Percentiles rank a stretch among this genome's conserved stretches.
Evolutionary conservation across 192 early-diverging fungal genomes (phyloP).

Genomic region (Mycoemilia scoparia): DNA sequence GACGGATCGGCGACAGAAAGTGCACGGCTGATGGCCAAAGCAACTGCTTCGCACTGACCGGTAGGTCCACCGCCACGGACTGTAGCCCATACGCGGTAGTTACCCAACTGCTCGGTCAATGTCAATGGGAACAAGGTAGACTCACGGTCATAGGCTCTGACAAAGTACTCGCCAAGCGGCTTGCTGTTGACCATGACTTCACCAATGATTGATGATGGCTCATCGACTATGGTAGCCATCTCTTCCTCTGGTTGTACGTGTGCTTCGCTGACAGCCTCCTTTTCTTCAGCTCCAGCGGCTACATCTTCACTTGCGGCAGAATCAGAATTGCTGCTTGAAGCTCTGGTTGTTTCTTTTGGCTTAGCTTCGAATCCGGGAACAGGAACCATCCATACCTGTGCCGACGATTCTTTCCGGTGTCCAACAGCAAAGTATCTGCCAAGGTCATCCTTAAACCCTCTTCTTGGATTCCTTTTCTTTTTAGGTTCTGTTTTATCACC

Average conservation of each 20-base stretch:
- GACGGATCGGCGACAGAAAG: constrained; percentile 43
- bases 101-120: constrained; percentile 40
- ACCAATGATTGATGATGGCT: constrained; percentile 16
- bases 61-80: constrained; percentile 67
- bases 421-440: constrained; percentile 59
- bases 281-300: constrained; percentile 1
- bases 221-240: not conserved
- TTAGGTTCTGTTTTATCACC: constrained; percentile 13
- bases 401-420: constrained; percentile 62
- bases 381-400: constrained; percentile 51
- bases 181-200: constrained; percentile 60
- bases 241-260: not conserved
- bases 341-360: no score
- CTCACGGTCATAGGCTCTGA: constrained; percentile 41
- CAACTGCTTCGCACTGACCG: constrained; percentile 74
- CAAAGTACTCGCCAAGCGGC: constrained; percentile 58
- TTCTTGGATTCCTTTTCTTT: constrained; percentile 6
- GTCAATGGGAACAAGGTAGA: constrained; percentile 54
- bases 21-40: constrained; percentile 59
- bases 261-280: not conserved
- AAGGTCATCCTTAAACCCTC: constrained; percentile 37
- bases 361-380: no score
- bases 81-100: constrained; percentile 70
- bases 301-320: constrained; percentile 27
- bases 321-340: no score